phyloP scores from a whole-genome alignment of 495 filamentous ascomycete genomes.

The Penicillium coffeae region DNA sequence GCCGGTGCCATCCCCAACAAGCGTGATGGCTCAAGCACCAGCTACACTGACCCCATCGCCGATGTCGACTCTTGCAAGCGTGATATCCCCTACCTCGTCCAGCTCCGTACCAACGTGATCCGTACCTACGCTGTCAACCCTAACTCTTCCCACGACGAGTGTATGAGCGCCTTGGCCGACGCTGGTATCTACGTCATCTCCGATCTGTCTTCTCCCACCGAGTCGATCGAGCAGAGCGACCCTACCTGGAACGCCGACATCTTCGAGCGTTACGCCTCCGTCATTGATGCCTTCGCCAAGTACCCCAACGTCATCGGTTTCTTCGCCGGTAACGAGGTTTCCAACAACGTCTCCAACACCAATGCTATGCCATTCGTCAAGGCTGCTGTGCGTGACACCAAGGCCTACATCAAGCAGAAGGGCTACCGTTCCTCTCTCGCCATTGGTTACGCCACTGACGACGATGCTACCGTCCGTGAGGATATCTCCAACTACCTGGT shows the following conservation, averaged over 20 bases:
- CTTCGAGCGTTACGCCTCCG: conserved; percentile 77
- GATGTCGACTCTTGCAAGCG: conserved; percentile 66
- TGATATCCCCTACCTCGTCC: conserved; percentile 75
- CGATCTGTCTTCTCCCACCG: conserved; percentile 75
- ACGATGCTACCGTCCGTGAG: conserved; percentile 74
- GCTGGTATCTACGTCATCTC: conserved; percentile 94
- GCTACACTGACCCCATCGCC: conserved; percentile 69
- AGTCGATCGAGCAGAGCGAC: conserved; percentile 77
- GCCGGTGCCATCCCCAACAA: conserved; percentile 33
- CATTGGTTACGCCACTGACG: conserved; percentile 94
- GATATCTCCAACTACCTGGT: conserved; percentile 87
- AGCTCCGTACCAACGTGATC: conserved; percentile 83
- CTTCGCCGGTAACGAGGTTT: conserved; percentile 97
- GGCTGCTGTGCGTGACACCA: conserved; percentile 93
- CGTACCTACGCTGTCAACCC: conserved; percentile 94
- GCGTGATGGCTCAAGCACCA: conserved; percentile 5
- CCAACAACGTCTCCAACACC: conserved; percentile 82
- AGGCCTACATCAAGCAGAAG: conserved; percentile 83
- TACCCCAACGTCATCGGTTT: conserved; percentile 93
- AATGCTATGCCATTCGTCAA: conserved; percentile 88
- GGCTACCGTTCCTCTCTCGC: conserved; percentile 67
- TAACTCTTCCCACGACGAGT: conserved; percentile 66
- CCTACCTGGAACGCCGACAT: conserved; percentile 76
- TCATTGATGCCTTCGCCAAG: conserved; percentile 74
- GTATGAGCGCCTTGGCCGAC: conserved; percentile 81